A percentile compares a stretch with the other conserved stretches of the same genome.
These are phyloP conservation scores for Blastomyces emzantsi DNA, from an alignment of 2,329 filamentous ascomycete species.

Conservation along the genomic window DNA sequence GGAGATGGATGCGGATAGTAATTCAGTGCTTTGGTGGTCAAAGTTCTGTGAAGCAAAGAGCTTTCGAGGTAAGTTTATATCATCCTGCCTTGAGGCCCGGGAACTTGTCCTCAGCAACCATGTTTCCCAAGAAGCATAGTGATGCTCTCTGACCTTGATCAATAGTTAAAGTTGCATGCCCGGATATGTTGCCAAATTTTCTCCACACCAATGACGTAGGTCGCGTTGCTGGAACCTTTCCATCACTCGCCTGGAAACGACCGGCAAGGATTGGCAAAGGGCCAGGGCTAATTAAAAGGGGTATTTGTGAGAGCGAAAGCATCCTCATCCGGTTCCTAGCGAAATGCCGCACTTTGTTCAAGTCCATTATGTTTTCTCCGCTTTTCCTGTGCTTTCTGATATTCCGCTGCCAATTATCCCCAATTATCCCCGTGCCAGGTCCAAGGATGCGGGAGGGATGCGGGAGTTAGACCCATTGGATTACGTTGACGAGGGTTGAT, in stretches of 20 bases:
- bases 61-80: background rate
- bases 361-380: background rate
- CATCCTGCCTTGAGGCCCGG: background rate
- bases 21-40: background rate
- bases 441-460: too few relatives aligned
- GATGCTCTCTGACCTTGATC: background rate
- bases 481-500: constrained; percentile 14
- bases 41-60: background rate
- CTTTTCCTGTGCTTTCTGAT: background rate
- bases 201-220: background rate
- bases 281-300: background rate
- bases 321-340: background rate
- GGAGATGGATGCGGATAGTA: background rate
- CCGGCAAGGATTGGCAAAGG: background rate
- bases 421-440: background rate
- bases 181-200: background rate
- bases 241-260: background rate
- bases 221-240: background rate
- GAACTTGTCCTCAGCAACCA: background rate
- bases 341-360: background rate
- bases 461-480: background rate
- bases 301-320: background rate
- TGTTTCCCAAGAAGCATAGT: background rate
- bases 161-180: background rate
- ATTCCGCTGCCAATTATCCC: background rate